Evolutionary conservation across 352 stramenopile genomes (phyloP).

Genomic region (Pythium dissotocum): DNA sequence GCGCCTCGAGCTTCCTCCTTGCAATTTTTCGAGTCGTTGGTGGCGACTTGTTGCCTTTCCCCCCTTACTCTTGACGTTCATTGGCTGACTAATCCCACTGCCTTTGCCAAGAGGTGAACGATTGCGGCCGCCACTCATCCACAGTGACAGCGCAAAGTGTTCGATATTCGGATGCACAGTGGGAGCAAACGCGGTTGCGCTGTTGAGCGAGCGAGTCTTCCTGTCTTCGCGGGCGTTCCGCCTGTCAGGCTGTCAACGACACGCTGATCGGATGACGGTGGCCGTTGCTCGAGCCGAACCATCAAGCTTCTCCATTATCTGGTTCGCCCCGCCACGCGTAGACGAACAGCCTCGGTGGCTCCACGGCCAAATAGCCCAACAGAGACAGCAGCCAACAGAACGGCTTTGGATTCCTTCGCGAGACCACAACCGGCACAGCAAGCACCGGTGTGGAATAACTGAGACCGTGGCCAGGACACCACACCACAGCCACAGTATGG

Average conservation of each 20-base stretch:
- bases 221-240: neutral
- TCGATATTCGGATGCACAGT: neutral
- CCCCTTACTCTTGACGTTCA: neutral
- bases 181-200: neutral
- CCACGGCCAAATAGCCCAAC: neutral
- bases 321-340: neutral
- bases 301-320: slow-evolving; percentile 1
- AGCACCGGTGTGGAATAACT: neutral
- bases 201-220: neutral
- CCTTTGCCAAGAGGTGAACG: neutral
- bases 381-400: neutral
- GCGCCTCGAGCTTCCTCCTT: too few relatives aligned
- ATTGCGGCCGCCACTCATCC: neutral
- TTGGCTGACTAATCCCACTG: neutral
- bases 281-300: neutral
- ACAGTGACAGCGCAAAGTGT: neutral
- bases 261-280: neutral
- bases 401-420: too few relatives aligned
- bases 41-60: slow-evolving; percentile 2
- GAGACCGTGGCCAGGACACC: neutral
- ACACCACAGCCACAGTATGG: neutral
- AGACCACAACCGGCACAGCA: too few relatives aligned
- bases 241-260: neutral
- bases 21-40: too few relatives aligned
- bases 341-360: neutral